Evolutionary conservation across 2,329 filamentous ascomycete genomes (phyloP), one percentile per base, ranked within the genome.

Genomic region (Colletotrichum salicis): DNA sequence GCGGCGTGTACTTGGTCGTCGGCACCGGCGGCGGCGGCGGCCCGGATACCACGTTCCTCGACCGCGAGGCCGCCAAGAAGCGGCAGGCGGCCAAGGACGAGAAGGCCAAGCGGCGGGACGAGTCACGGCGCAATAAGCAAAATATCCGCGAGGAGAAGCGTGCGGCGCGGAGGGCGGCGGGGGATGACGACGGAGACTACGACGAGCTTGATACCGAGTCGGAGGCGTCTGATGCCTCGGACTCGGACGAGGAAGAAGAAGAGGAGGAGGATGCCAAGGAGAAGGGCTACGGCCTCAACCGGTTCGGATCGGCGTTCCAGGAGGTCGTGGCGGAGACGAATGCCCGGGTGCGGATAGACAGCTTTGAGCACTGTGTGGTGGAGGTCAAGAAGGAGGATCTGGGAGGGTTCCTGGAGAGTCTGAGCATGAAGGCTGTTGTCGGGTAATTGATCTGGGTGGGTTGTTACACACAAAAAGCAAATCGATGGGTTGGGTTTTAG

Each of bases 351-450:
- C 87, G 95, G 72, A 97, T 98, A 79, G 96, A 99, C 82, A 97
- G 94, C 81, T 99, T 99, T 78, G 96, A 99, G 82, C 94, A 97
- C 80, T 97, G 94, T 78, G 96, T 98, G 8, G 95, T 98, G 58
- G 96, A 99, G 81, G 96, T 99, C n/a, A 92, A 92, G 83, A 98
- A 97, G 85, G 96, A 98, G 79, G 96, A 98, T 82, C 84, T 99
- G 33, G 90, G 91, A 19, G 94, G 92, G 0, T 99, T 99, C 80
- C 85, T 99, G 75, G 96, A 99, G 84, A 92, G 92, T 67, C 82
- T 99, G 79, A 98, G 95, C 82, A 92, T 95, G 88, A 97, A 97
- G 87, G 91, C 91, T 68, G 95, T 98, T 22, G 92, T 92, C 66
- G 89, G 90, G 55, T 92, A 79, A 71, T 51, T 48, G 24, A 51